phyloP scores from a whole-genome alignment of 2,329 filamentous ascomycete genomes.

The Aureobasidium sp. region DNA sequence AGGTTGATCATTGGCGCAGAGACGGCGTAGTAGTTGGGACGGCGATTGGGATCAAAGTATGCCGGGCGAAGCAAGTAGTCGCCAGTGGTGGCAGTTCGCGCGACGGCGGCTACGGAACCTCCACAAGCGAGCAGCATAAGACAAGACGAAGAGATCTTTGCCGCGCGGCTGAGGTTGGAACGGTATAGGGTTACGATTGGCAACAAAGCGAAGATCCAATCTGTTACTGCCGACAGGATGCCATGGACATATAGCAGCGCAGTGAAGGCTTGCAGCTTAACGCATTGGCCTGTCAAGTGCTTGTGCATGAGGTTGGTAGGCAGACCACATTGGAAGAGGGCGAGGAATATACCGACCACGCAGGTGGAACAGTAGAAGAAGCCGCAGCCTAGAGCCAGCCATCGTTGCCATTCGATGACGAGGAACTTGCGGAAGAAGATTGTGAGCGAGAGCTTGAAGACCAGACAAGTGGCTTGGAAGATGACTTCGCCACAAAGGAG shows the following conservation, averaged over 20 bases:
- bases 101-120: neutral
- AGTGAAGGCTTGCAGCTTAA: neutral
- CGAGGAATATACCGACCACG: neutral
- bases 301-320: neutral
- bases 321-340: neutral
- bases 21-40: neutral
- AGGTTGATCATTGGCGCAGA: neutral
- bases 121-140: neutral
- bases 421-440: neutral
- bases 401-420: neutral
- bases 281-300: neutral
- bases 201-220: neutral
- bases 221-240: neutral
- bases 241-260: neutral
- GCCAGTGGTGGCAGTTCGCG: neutral
- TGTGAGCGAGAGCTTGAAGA: conserved; percentile 3
- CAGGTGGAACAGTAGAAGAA: conserved; percentile 4
- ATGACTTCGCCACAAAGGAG: neutral
- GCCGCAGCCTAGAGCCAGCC: neutral
- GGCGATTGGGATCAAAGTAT: neutral
- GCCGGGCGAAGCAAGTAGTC: neutral
- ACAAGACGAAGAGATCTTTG: neutral
- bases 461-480: neutral
- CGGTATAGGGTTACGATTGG: neutral
- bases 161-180: neutral